phyloP scores from a whole-genome alignment of 148 eudicot species.

The Silene latifolia region DNA sequence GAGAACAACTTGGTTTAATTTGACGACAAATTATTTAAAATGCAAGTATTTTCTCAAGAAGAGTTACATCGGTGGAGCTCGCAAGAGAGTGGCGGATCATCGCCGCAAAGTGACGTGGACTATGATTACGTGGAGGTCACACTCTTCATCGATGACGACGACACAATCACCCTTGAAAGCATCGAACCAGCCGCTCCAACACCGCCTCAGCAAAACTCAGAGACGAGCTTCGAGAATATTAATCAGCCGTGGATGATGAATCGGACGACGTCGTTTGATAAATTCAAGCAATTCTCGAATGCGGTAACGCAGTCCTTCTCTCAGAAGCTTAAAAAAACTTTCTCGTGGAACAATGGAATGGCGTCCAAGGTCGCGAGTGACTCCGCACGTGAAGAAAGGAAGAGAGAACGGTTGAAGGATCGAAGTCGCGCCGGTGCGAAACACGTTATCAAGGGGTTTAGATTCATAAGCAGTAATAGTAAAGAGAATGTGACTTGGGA shows the following conservation, averaged over 20 bases:
- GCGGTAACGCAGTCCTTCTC: conserved; percentile 51
- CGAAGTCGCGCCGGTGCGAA: conserved; percentile 84
- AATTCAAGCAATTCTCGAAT: conserved; percentile 61
- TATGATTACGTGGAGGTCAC: too few species aligned
- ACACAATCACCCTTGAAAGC: conserved; percentile 49
- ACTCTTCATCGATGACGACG: too few species aligned
- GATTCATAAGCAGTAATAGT: conserved; percentile 58
- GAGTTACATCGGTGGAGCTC: too few species aligned
- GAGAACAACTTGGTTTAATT: too few species aligned
- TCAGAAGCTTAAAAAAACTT: conserved; percentile 58
- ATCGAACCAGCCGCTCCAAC: conserved; percentile 48
- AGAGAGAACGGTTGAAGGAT: conserved; percentile 54
- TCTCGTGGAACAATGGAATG: conserved; percentile 62
- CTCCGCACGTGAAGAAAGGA: conserved; percentile 51
- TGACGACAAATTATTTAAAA: too few species aligned
- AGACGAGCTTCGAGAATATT: too few species aligned
- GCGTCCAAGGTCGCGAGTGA: conserved; percentile 28
- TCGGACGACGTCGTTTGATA: conserved; percentile 57
- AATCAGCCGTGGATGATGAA: not conserved
- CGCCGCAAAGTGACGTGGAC: too few species aligned
- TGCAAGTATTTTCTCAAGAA: too few species aligned
- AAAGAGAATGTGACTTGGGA: conserved; percentile 55
- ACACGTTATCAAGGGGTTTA: conserved; percentile 66
- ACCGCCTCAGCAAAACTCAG: not conserved
- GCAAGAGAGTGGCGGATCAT: too few species aligned